A percentile compares a stretch with the other conserved stretches of the same genome.
phyloP scores from a whole-genome alignment of 106 monocot species.

The Allium sativum region DNA sequence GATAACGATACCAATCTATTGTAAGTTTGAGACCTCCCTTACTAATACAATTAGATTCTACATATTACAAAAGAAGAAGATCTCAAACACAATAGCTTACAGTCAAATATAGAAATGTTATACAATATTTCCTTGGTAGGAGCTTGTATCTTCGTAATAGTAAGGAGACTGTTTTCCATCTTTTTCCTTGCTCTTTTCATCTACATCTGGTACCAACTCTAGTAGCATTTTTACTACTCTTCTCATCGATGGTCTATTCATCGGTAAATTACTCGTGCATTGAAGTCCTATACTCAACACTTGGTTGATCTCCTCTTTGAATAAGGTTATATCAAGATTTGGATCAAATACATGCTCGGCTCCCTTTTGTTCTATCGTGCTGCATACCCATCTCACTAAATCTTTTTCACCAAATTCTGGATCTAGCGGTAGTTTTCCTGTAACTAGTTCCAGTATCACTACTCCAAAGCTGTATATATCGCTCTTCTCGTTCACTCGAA shows the following conservation, averaged over 20 bases:
- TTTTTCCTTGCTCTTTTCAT: background rate
- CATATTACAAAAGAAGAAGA: background rate
- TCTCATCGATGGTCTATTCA: conserved; percentile 75
- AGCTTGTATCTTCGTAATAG: conserved; percentile 6
- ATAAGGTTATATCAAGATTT: conserved; percentile 29
- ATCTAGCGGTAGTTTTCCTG: conserved; percentile 46
- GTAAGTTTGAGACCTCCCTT: background rate
- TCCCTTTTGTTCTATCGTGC: conserved; percentile 49
- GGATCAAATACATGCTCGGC: conserved; percentile 44
- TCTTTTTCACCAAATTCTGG: conserved; percentile 69
- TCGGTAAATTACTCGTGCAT: conserved; percentile 66
- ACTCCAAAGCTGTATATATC: conserved; percentile 90
- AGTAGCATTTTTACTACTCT: conserved; percentile 73
- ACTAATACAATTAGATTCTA: background rate
- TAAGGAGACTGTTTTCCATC: conserved; percentile 7
- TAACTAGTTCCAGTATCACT: conserved; percentile 77
- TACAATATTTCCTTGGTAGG: conserved; percentile 1
- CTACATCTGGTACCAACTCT: conserved; percentile 10
- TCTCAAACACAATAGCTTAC: conserved; percentile 1
- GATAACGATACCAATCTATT: no score
- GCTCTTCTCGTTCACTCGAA: conserved; percentile 86
- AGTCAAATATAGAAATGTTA: background rate
- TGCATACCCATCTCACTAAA: conserved; percentile 64
- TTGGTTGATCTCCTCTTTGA: conserved; percentile 38
- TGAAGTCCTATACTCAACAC: conserved; percentile 60